Percentiles rank a stretch among this genome's conserved stretches.
These are phyloP conservation scores for Yarrowia sp. DNA, from an alignment of 805 yeast genomes.

Conservation along the genomic window DNA sequence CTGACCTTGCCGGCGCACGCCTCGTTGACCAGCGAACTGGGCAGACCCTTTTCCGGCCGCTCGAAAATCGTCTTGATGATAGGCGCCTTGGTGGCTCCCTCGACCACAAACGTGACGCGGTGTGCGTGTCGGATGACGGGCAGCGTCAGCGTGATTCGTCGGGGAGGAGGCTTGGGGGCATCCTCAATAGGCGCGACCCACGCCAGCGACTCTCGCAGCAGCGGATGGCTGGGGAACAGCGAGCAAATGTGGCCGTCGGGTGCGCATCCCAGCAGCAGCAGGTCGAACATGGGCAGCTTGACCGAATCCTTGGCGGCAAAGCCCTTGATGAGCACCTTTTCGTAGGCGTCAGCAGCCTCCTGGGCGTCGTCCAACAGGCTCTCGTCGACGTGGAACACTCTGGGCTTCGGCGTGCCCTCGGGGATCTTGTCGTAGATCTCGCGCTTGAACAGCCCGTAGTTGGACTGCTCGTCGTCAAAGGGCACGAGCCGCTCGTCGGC, in stretches of 20 bases:
- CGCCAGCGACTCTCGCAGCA: conserved; percentile 85
- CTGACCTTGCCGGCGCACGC: conserved; percentile 96
- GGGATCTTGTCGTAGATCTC: conserved; percentile 77
- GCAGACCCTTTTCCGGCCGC: conserved; percentile 95
- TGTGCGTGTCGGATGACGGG: conserved; percentile 96
- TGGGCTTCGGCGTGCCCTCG: conserved; percentile 62
- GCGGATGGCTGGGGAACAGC: conserved; percentile 91
- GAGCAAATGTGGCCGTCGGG: conserved; percentile 99
- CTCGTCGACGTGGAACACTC: conserved; percentile 84
- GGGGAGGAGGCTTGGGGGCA: conserved; percentile 87
- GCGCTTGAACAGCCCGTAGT: conserved; percentile 87
- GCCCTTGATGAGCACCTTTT: conserved; percentile 80
- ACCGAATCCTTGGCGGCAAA: conserved; percentile 97
- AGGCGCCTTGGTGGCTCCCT: conserved; percentile 95
- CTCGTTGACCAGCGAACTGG: conserved; percentile 91
- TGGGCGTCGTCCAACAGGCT: conserved; percentile 64
- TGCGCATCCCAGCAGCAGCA: conserved; percentile 92
- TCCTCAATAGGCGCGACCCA: conserved; percentile 94
- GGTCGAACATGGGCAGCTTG: conserved; percentile 91
- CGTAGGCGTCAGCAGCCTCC: conserved; percentile 94
- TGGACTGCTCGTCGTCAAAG: conserved; percentile 79
- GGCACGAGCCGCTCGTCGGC: conserved; percentile 97
- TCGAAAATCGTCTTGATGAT: conserved; percentile 91
- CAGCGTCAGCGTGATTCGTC: conserved; percentile 86
- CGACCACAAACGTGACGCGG: conserved; percentile 92